Evolutionary conservation across 306 rosid genomes (phyloP), one percentile per base, ranked within the genome.

Genomic region (Lotus japonicus): DNA sequence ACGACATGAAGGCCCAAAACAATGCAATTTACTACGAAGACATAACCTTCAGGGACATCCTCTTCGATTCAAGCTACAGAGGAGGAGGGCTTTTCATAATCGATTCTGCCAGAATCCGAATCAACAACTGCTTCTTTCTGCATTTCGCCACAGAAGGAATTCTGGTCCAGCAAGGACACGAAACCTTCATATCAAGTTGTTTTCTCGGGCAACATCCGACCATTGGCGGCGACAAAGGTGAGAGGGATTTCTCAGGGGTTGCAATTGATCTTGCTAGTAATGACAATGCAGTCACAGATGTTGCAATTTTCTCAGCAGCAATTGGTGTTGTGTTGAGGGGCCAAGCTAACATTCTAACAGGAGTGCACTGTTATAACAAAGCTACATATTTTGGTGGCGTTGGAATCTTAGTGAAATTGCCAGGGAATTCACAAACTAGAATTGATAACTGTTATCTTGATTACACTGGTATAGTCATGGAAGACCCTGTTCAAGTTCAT

Each of bases 401-500:
- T 44, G 92, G 95, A 4, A 88, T 88, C 13, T 60, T 78, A 1
- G 84, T 86, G 35, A 88, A 88, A 78, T 38, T 80, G 16, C 77
- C 83, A 10, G 89, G 89, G n/a, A 62, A 78, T 44, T 85, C 89
- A 12, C 78, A 66, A 38, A 86, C 89, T 1, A 86, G 95, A 66
- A 86, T 84, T 33, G 91, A 78, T 10, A 88, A 84, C 48, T 88
- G 88, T 60, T 84, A 86, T 72, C 6, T 88, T 48, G 95, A 88
- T 86, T 88, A 62, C 57, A 88, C 79, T 9, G 87, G 83, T 5
- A 80, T 86, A 28, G 89, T 86, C 11, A 78, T 84, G 82, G 95
- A 88, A 76, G 91, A 88, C 45, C 95, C 89, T 1, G 83, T 86
- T 50, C 89, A 88, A 74, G 91, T 86, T 77, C 95, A 88, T 80